Base-by-base conservation (phyloP, 2,329 filamentous ascomycete genomes). In the Dothidotthia symphoricarpi region DNA sequence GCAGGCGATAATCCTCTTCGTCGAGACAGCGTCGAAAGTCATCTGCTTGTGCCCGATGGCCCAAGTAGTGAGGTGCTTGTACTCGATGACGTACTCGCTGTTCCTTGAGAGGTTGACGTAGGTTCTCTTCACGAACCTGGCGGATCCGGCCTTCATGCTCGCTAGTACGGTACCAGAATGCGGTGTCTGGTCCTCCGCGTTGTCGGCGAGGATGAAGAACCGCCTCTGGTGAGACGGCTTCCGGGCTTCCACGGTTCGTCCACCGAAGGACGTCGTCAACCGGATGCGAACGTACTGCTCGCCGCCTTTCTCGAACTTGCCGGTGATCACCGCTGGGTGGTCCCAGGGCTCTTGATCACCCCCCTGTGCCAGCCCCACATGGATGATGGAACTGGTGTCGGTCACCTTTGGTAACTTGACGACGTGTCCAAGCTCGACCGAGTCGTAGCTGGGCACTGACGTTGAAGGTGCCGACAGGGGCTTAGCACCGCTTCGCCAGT, bases 31-130 rank as follows among this genome's bases (percentile, higher is more conserved):
- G 29, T 51, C 34, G 15, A 53, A 42, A 22, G 36, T 38, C 16
- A 53, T 36, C 15, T 26, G 26, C 17, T 22, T 13, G 19, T 8
- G n/a, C 10, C 28, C 31, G 13, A 13, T 19, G 2, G 19, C 13
- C 30, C 44, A 57, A 9, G 16, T 3, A 3, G 27, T 19, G 24
- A 61, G 45, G 30, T 53, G 24, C 16, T 43, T 15, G 33, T 42
- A 48, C 41, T 59, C 54, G 31, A 59, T 46, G 3, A 28, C 8
- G 25, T 46, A 43, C 3, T 42, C 24, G 2, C 31, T 16, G 11
- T 47, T 39, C 1, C 11, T 16, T 3, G 36, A 41, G 27, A 55
- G 39, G 25, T 58, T 58, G 34, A 59, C 29, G 28, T 49, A 58
- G 16, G 47, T 51, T 10, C 44, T 37, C 31, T 45, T 54, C 10